Evolutionary conservation across 208 protist species (phyloP).

Genomic region (Acanthamoeba rhysodes): DNA sequence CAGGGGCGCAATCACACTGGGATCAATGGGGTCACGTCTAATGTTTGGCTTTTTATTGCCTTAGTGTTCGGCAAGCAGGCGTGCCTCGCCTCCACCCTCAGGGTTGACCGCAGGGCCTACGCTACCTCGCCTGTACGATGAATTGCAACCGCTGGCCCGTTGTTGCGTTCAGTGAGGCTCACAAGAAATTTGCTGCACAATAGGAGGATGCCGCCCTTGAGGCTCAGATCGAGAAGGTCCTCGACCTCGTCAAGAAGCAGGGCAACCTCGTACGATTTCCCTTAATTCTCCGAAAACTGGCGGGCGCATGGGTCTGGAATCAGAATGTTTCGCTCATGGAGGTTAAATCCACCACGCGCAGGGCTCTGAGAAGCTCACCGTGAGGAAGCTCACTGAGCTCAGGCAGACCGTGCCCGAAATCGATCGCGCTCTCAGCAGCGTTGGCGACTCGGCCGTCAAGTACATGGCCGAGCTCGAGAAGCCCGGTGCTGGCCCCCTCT

Average conservation of each 20-base stretch:
- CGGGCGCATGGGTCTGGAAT: too few relatives aligned
- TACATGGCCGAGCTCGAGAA: constrained; percentile 59
- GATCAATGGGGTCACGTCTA: neutral
- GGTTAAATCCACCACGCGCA: neutral
- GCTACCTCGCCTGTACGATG: constrained; percentile 44
- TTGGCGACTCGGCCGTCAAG: constrained; percentile 66
- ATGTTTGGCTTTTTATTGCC: neutral
- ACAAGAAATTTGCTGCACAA: neutral
- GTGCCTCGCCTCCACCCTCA: constrained; percentile 49
- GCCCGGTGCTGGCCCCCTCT: constrained; percentile 17
- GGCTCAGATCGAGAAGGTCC: constrained; percentile 60
- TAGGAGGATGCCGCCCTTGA: constrained; percentile 67
- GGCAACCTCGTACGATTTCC: constrained; percentile 1
- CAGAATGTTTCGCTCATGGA: neutral
- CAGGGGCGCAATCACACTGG: neutral
- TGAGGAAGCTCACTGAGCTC: constrained; percentile 64
- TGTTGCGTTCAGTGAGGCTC: neutral
- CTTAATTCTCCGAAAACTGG: neutral
- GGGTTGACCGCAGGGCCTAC: constrained; percentile 52
- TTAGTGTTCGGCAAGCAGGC: constrained; percentile 52
- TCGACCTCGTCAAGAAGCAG: constrained; percentile 53
- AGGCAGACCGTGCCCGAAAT: constrained; percentile 27
- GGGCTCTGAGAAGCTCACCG: constrained; percentile 46
- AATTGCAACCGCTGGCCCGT: neutral
- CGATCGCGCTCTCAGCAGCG: constrained; percentile 17